These are phyloP conservation scores for Penicillium sclerotiorum DNA, from an alignment of 2,329 filamentous ascomycete genomes.

Conservation along the genomic window DNA sequence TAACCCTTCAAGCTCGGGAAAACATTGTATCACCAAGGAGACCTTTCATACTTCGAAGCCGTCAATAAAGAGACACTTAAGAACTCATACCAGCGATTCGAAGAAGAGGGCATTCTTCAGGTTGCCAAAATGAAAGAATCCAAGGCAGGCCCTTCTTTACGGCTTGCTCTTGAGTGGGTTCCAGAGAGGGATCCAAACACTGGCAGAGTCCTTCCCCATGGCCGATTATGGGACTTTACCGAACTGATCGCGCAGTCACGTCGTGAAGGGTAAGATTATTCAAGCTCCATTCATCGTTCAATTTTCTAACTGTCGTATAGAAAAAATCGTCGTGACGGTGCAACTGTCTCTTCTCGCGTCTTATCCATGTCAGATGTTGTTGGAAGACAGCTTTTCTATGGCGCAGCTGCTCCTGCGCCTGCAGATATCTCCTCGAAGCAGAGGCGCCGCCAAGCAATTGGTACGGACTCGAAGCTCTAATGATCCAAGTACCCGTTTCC, in stretches of 20 bases:
- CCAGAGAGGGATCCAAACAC: slow-evolving; percentile 66
- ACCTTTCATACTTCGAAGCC: slow-evolving; percentile 95
- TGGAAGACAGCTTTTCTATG: slow-evolving; percentile 66
- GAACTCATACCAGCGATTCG: slow-evolving; percentile 85
- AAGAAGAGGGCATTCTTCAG: slow-evolving; percentile 85
- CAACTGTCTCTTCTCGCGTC: slow-evolving; percentile 82
- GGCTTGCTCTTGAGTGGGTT: slow-evolving; percentile 74
- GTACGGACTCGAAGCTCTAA: slow-evolving; percentile 37
- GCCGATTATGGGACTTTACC: slow-evolving; percentile 87
- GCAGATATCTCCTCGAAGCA: slow-evolving; percentile 38
- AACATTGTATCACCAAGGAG: slow-evolving; percentile 95
- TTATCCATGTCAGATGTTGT: slow-evolving; percentile 74
- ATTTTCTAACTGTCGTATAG: slow-evolving; percentile 23
- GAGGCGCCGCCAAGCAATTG: slow-evolving; percentile 41
- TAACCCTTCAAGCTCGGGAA: slow-evolving; percentile 71
- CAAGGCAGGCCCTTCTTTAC: slow-evolving; percentile 51
- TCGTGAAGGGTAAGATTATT: slow-evolving; percentile 68
- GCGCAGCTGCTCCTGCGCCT: slow-evolving; percentile 29
- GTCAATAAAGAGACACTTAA: slow-evolving; percentile 98
- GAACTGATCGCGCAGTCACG: slow-evolving; percentile 81
- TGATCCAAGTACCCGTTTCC: not conserved
- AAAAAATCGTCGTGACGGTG: slow-evolving; percentile 93
- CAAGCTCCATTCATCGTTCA: not conserved
- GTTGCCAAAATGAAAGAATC: slow-evolving; percentile 68
- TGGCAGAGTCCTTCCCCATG: slow-evolving; percentile 66